Percentiles rank a stretch among this genome's conserved stretches.
Evolutionary conservation across 345 rosid species (phyloP).

Genomic region (Ceriops decandra): DNA sequence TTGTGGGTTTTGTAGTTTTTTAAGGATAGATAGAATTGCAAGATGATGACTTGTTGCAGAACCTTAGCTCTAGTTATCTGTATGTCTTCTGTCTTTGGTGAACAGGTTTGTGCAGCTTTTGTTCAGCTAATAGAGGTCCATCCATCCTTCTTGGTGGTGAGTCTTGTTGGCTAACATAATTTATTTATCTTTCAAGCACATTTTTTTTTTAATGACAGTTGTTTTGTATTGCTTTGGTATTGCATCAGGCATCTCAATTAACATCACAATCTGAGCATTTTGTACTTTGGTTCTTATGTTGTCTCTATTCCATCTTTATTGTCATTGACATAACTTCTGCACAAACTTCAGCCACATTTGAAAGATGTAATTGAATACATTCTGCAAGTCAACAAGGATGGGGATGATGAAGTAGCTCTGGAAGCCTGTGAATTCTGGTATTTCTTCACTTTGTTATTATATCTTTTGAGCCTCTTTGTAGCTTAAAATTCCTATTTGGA

Average conservation of each 20-base stretch:
- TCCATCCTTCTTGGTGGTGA: conserved; percentile 75
- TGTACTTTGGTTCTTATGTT: background rate
- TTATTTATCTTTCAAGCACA: background rate
- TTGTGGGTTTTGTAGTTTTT: background rate
- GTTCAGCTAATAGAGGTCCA: conserved; percentile 78
- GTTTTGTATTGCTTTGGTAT: background rate
- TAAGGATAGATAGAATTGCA: background rate
- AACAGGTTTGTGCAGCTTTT: conserved; percentile 93
- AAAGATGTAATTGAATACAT: conserved; percentile 76
- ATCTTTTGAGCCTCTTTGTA: conserved; percentile 8
- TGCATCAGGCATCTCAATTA: background rate
- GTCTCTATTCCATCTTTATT: background rate
- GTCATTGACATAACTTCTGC: conserved; percentile 1
- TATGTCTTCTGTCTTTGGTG: conserved; percentile 4
- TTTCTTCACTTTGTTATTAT: conserved; percentile 16
- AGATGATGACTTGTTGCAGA: conserved; percentile 9
- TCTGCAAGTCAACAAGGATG: conserved; percentile 87
- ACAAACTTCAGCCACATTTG: conserved; percentile 63
- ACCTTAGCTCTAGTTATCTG: conserved; percentile 11
- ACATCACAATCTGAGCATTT: background rate
- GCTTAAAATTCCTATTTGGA: background rate
- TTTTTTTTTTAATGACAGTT: background rate
- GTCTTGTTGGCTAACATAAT: conserved; percentile 14
- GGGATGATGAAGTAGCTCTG: conserved; percentile 90
- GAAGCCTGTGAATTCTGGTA: conserved; percentile 99